Conservation (phyloP, 257 asterid species). For the Capsicum chinense region DNA sequence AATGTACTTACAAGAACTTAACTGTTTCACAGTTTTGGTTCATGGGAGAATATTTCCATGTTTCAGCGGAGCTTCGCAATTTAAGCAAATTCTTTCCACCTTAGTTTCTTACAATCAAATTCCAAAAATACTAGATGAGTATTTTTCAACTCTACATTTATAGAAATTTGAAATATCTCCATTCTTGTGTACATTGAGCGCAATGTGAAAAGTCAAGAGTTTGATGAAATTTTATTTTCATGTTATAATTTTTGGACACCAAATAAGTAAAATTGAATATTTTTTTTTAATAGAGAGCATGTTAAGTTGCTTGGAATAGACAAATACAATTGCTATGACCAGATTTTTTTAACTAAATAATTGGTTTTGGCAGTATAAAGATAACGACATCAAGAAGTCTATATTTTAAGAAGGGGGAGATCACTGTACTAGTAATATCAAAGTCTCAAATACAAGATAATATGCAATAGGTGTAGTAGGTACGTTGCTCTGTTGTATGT, state of each 20-base stretch:
- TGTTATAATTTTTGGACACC: not conserved
- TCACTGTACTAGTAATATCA: not conserved
- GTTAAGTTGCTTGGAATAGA: not conserved
- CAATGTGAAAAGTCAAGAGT: not conserved
- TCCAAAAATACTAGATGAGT: too few relatives aligned
- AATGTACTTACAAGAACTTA: too few relatives aligned
- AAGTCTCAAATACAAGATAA: not conserved
- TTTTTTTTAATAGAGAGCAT: not conserved
- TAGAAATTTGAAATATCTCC: too few relatives aligned
- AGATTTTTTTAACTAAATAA: not conserved
- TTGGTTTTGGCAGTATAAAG: not conserved
- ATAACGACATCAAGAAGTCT: not conserved
- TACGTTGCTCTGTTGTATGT: not conserved
- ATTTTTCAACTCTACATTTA: too few relatives aligned
- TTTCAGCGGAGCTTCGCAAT: too few relatives aligned
- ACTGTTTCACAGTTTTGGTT: too few relatives aligned
- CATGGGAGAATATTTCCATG: too few relatives aligned
- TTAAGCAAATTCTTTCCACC: too few relatives aligned
- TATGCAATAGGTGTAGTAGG: not conserved
- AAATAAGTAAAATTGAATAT: not conserved
- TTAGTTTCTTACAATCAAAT: too few relatives aligned
- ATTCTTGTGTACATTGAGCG: too few relatives aligned
- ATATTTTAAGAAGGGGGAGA: too few relatives aligned
- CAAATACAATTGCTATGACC: not conserved
- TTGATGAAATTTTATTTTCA: not conserved